Evolutionary conservation across 2,329 filamentous ascomycete species (phyloP), one percentile per base, ranked within the genome.

Genomic region (Calonectria pseudoreteaudii): DNA sequence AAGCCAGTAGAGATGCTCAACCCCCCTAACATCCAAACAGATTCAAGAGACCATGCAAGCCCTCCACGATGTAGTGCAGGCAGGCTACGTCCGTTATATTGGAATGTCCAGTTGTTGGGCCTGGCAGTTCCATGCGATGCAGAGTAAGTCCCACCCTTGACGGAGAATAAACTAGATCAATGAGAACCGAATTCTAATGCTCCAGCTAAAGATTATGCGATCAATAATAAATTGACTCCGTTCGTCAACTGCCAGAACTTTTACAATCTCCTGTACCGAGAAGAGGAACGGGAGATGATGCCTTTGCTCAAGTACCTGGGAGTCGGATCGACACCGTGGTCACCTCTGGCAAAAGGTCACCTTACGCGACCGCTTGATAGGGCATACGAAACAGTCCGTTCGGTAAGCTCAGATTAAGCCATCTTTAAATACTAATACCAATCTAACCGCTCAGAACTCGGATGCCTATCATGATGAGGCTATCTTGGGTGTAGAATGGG

Each of bases 161-260:
- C n/a, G n/a, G n/a, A n/a, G n/a, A n/a, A n/a, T n/a, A n/a, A n/a
- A n/a, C n/a, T n/a, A n/a, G n/a, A n/a, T n/a, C n/a, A n/a, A n/a
- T n/a, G n/a, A n/a, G n/a, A n/a, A n/a, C n/a, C n/a, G n/a, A n/a
- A n/a, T n/a, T n/a, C n/a, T n/a, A n/a, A n/a, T n/a, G n/a, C n/a
- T n/a, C n/a, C n/a, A n/a, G n/a, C n/a, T n/a, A n/a, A n/a, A n/a
- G 65, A 67, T 20, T 67, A 67, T 41, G 49, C 90, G 1, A 86
- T 90, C 73, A 85, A 86, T 74, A 83, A 90, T 66, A 87, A 88
- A 2, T 91, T 88, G 88, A 88, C 86, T 0, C 88, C 90, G 79
- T 91, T 91, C 73, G 82, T 91, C 53, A 87, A 84, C 10, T 91
- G 91, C 89, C 89, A 91, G 75, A 90, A 90, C 72, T 84, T 87